Evolutionary conservation across 1,139 yeast species (phyloP).

Genomic region (Citeromyces hawaiiensis): DNA sequence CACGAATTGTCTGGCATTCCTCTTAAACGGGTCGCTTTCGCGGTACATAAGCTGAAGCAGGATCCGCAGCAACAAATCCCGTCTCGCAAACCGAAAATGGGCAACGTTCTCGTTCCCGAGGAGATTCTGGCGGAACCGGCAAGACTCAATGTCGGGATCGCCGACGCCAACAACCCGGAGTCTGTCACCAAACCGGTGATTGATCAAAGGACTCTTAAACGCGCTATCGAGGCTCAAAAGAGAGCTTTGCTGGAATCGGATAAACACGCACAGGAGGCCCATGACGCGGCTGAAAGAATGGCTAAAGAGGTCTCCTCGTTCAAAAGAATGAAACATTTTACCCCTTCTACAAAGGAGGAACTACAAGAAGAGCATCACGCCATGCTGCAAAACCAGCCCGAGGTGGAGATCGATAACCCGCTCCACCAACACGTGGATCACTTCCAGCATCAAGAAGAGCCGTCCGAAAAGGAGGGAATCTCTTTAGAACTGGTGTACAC

Average conservation of each 20-base stretch:
- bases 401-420: slow-evolving; percentile 41
- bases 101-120: slow-evolving; percentile 68
- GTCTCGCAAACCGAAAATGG: slow-evolving; percentile 65
- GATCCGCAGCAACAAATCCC: slow-evolving; percentile 98
- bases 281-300: slow-evolving; percentile 51
- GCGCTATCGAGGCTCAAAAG: slow-evolving; percentile 46
- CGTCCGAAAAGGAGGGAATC: slow-evolving; percentile 13
- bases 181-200: slow-evolving; percentile 11
- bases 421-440: slow-evolving; percentile 57
- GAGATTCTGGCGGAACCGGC: slow-evolving; percentile 54
- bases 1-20: slow-evolving; percentile 14
- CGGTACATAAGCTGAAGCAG: slow-evolving; percentile 47
- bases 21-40: slow-evolving; percentile 64
- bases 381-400: slow-evolving; percentile 16
- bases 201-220: slow-evolving; percentile 27
- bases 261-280: slow-evolving; percentile 67
- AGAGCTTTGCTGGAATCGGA: slow-evolving; percentile 45
- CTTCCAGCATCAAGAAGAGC: slow-evolving; percentile 17
- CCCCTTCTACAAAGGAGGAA: slow-evolving; percentile 12
- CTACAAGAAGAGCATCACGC: slow-evolving; percentile 12
- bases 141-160: slow-evolving; percentile 50
- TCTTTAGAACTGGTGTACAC: slow-evolving; percentile 60
- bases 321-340: slow-evolving; percentile 15
- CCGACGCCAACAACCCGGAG: slow-evolving; percentile 22
- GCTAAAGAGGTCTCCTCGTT: slow-evolving; percentile 47